Conservation (phyloP, 805 yeast genomes). For the Candida sphagnicola region DNA sequence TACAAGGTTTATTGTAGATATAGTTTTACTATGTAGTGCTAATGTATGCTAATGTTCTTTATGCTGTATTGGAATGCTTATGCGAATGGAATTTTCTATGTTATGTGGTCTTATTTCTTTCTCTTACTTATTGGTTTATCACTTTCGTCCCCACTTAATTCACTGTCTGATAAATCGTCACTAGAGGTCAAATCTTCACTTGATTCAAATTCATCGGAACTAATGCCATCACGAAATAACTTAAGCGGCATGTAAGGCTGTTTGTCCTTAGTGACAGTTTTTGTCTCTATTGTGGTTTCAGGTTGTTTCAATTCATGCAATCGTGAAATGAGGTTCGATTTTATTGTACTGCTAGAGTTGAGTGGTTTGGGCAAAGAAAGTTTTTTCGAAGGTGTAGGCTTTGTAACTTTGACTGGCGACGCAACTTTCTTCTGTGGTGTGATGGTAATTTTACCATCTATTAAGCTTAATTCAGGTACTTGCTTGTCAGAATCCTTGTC, state of each 20-base stretch:
- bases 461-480: no score
- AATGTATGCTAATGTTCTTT: no score
- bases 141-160: constrained; percentile 4
- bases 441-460: no score
- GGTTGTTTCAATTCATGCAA: constrained; percentile 8
- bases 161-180: constrained; percentile 4
- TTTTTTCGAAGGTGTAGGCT: no score
- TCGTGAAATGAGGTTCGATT: background rate
- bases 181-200: constrained; percentile 3
- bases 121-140: constrained; percentile 3
- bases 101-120: constrained; percentile 8
- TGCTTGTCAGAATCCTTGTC: no score
- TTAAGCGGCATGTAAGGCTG: background rate
- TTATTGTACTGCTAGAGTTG: background rate
- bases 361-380: no score
- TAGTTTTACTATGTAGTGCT: no score
- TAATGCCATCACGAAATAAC: constrained; percentile 8
- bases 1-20: no score
- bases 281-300: constrained; percentile 8
- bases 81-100: no score
- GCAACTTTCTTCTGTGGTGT: no score
- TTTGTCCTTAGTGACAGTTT: background rate
- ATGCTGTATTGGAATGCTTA: no score
- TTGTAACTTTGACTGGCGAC: no score
- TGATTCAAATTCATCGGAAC: constrained; percentile 12